Conservation (phyloP, 1,139 yeast genomes). For the Saccharomyces hybrid region DNA sequence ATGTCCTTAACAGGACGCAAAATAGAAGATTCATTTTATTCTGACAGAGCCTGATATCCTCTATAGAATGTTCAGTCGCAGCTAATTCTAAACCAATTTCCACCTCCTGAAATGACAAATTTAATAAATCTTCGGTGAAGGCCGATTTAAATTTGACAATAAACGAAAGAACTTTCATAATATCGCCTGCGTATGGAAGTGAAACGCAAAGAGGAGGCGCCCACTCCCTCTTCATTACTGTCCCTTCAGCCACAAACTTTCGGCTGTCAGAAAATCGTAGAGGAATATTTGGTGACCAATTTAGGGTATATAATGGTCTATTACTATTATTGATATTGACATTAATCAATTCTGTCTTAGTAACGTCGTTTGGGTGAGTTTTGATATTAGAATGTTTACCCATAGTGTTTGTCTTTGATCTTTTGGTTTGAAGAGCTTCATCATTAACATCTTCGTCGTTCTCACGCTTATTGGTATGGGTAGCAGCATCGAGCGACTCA, state of each 20-base stretch:
- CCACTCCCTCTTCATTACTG: background rate
- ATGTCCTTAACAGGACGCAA: slow-evolving; percentile 19
- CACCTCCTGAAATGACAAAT: slow-evolving; percentile 41
- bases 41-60: slow-evolving; percentile 19
- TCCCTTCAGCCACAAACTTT: slow-evolving; percentile 9
- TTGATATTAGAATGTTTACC: background rate
- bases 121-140: slow-evolving; percentile 30
- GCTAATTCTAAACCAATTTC: slow-evolving; percentile 43
- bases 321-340: background rate
- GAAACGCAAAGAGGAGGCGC: slow-evolving; percentile 12
- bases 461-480: background rate
- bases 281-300: slow-evolving; percentile 20
- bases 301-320: slow-evolving; percentile 9
- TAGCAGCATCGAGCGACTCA: background rate
- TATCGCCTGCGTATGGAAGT: slow-evolving; percentile 41
- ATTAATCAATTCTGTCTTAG: background rate
- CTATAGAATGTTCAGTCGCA: slow-evolving; percentile 11
- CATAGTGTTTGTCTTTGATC: background rate
- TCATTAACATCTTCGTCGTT: background rate
- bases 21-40: slow-evolving; percentile 25
- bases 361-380: background rate
- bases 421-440: background rate
- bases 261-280: slow-evolving; percentile 17
- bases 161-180: slow-evolving; percentile 39
- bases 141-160: slow-evolving; percentile 38